phyloP scores from a whole-genome alignment of 352 stramenopile genomes.

The Globisporangium splendens region DNA sequence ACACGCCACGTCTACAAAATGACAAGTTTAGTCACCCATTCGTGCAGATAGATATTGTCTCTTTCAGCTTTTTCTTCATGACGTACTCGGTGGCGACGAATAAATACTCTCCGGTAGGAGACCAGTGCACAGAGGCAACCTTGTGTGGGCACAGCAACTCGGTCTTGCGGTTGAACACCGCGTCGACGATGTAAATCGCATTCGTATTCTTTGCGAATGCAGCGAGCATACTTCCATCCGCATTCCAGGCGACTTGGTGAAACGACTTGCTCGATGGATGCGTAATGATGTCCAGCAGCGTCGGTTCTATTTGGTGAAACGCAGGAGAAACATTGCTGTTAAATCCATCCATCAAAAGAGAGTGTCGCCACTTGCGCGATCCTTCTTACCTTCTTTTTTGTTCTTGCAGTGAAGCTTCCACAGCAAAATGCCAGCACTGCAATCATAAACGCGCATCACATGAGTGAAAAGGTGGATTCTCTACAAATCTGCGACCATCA shows the following conservation, averaged over 20 bases:
- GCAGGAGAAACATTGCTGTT: not conserved
- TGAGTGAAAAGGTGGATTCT: not conserved
- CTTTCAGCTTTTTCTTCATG: not conserved
- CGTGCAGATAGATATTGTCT: too few relatives aligned
- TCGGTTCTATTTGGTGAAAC: conserved; percentile 15
- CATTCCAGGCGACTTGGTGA: conserved; percentile 63
- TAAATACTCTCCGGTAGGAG: conserved; percentile 81
- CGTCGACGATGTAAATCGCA: conserved; percentile 58
- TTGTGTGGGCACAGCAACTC: conserved; percentile 60
- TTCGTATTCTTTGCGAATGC: conserved; percentile 43
- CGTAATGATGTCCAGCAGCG: conserved; percentile 55
- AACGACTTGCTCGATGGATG: conserved; percentile 50
- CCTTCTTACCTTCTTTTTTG: conserved; percentile 19
- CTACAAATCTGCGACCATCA: not conserved
- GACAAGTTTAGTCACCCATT: not conserved
- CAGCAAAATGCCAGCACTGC: conserved; percentile 53
- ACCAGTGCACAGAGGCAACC: conserved; percentile 60
- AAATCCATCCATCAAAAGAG: not conserved
- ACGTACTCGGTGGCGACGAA: conserved; percentile 67
- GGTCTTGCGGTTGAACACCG: conserved; percentile 45
- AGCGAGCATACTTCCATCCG: conserved; percentile 62
- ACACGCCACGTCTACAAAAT: conserved; percentile 39
- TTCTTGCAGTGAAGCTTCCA: conserved; percentile 60
- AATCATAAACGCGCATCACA: not conserved
- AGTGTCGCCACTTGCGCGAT: not conserved